phyloP scores from a whole-genome alignment of 2,329 filamentous ascomycete species.

The Peltaster fructicola region DNA sequence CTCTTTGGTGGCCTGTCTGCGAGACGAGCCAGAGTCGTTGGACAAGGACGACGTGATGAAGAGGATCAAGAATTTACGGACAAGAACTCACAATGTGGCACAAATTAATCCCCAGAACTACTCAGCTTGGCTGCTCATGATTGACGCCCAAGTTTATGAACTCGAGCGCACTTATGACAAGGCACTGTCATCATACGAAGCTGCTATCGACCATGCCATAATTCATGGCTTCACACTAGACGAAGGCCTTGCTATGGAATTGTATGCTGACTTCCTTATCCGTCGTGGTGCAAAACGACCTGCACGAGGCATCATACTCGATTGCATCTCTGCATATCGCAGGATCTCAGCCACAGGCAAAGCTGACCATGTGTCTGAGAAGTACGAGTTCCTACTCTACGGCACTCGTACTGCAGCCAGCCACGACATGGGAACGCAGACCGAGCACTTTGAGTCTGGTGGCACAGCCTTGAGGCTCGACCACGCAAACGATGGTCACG shows the following conservation, averaged over 20 bases:
- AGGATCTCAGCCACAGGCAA: conserved; percentile 53
- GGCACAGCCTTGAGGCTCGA: too few species aligned
- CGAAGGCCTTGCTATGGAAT: conserved; percentile 54
- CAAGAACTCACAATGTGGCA: conserved; percentile 47
- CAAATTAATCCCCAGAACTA: conserved; percentile 54
- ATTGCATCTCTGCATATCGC: conserved; percentile 50
- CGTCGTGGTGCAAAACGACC: conserved; percentile 47
- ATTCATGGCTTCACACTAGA: conserved; percentile 51
- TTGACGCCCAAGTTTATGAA: conserved; percentile 53
- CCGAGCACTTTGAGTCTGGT: background rate
- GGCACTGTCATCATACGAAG: conserved; percentile 49
- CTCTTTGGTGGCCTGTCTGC: conserved; percentile 22
- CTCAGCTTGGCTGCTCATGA: conserved; percentile 46
- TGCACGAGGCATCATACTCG: conserved; percentile 49
- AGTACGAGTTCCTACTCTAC: conserved; percentile 49
- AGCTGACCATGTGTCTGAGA: conserved; percentile 47
- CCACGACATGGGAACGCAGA: conserved; percentile 46
- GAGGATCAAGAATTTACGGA: conserved; percentile 37
- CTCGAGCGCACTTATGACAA: conserved; percentile 22
- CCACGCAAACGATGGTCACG: too few species aligned
- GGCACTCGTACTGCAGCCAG: conserved; percentile 43
- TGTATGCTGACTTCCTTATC: conserved; percentile 56
- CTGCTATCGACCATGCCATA: conserved; percentile 53
- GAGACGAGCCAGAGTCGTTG: conserved; percentile 19
- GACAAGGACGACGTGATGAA: conserved; percentile 32